Conservation (phyloP, 345 rosid genomes). For the Erucastrum elatum region DNA sequence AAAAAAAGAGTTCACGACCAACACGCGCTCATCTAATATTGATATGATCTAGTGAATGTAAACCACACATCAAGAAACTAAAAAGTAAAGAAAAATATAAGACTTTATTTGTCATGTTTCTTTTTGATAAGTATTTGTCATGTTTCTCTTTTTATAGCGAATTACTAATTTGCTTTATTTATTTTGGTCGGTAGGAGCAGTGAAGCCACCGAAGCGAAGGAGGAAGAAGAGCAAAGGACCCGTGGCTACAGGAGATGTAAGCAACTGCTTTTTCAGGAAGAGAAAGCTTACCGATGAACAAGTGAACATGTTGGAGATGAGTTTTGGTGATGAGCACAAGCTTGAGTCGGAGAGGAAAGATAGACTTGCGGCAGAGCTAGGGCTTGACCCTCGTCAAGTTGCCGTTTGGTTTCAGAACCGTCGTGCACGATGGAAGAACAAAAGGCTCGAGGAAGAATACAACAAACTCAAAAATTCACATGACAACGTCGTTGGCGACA, state of each 20-base stretch:
- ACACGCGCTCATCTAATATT: background rate
- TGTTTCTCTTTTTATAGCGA: background rate
- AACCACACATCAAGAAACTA: constrained; percentile 1
- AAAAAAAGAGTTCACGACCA: constrained; percentile 9
- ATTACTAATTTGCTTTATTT: background rate
- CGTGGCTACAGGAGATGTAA: constrained; percentile 9
- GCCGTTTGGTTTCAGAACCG: constrained; percentile 99
- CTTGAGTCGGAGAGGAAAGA: constrained; percentile 85
- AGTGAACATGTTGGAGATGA: constrained; percentile 62
- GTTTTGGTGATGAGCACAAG: constrained; percentile 76
- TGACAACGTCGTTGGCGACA: constrained; percentile 55
- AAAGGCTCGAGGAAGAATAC: constrained; percentile 86
- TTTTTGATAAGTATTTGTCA: background rate
- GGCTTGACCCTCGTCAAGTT: constrained; percentile 92
- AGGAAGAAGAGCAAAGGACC: constrained; percentile 60
- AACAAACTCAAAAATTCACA: constrained; percentile 51
- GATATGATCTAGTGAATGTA: constrained; percentile 21
- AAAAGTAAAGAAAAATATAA: background rate
- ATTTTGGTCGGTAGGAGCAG: constrained; percentile 39
- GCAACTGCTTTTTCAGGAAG: constrained; percentile 47
- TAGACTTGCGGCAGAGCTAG: constrained; percentile 71
- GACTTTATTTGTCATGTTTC: background rate
- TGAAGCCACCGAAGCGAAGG: constrained; percentile 49
- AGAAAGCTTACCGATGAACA: constrained; percentile 74
- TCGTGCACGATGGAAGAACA: constrained; percentile 87